Conservation (phyloP, 306 rosid species). For the Trifolium pratense region DNA sequence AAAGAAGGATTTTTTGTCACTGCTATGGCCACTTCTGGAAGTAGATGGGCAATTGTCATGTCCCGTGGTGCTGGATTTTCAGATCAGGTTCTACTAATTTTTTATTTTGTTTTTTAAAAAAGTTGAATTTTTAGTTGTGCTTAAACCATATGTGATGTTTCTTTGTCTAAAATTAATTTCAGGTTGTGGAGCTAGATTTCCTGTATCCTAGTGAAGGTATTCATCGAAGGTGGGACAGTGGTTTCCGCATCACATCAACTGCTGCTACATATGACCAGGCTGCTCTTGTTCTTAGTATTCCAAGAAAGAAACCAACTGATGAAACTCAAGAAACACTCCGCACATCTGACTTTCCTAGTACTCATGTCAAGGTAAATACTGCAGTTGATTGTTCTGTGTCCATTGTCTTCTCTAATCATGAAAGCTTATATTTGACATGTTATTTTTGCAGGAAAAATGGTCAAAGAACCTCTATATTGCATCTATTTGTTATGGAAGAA, state of each 20-base stretch:
- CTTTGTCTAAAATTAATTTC: conserved; percentile 31
- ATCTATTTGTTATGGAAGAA: conserved; percentile 90
- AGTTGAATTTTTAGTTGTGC: background rate
- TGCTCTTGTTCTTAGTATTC: conserved; percentile 87
- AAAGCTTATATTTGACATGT: conserved; percentile 39
- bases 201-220: conserved; percentile 95
- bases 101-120: background rate
- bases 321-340: conserved; percentile 98
- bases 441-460: conserved; percentile 87
- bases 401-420: conserved; percentile 1
- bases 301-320: conserved; percentile 82
- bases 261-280: conserved; percentile 95
- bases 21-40: conserved; percentile 88
- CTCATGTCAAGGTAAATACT: conserved; percentile 79
- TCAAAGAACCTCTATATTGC: conserved; percentile 86
- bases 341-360: conserved; percentile 92
- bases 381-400: conserved; percentile 21
- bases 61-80: conserved; percentile 88
- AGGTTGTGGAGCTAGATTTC: conserved; percentile 96
- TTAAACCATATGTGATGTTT: conserved; percentile 5
- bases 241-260: conserved; percentile 90
- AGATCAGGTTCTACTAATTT: conserved; percentile 59
- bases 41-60: conserved; percentile 90
- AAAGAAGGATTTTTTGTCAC: conserved; percentile 85
- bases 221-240: conserved; percentile 82